phyloP scores from a whole-genome alignment of 2,329 filamentous ascomycete genomes.

The Elsinoe necatrix region DNA sequence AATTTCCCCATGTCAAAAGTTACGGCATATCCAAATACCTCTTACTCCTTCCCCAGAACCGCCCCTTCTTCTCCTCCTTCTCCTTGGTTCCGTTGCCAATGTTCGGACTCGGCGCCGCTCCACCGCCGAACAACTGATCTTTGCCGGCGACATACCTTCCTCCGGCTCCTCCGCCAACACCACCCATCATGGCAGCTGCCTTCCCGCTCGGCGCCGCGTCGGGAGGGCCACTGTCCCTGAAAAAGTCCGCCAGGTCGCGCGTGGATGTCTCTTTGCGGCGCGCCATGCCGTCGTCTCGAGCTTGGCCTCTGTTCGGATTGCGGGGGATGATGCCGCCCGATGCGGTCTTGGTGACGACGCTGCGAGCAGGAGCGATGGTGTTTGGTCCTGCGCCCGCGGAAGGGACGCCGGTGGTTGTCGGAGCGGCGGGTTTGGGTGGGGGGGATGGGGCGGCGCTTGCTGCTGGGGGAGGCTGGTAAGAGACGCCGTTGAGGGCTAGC shows the following conservation, averaged over 20 bases:
- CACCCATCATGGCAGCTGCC: constrained; percentile 21
- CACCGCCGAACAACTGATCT: constrained; percentile 11
- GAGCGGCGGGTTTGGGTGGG: constrained; percentile 15
- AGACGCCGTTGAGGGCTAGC: constrained; percentile 12
- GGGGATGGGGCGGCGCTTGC: neutral
- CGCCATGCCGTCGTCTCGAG: constrained; percentile 23
- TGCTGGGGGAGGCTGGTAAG: constrained; percentile 6
- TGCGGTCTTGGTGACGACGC: constrained; percentile 14
- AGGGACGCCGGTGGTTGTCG: constrained; percentile 18
- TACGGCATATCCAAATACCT: constrained; percentile 23
- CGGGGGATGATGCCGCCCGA: constrained; percentile 17
- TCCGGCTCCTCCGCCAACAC: constrained; percentile 13
- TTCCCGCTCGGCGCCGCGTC: constrained; percentile 18
- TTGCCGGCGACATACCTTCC: neutral
- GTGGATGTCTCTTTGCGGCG: constrained; percentile 25
- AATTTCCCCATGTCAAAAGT: constrained; percentile 9
- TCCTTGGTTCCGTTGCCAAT: constrained; percentile 10
- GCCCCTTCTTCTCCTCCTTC: constrained; percentile 24
- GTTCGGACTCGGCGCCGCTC: constrained; percentile 16
- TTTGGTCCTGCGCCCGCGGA: constrained; percentile 11
- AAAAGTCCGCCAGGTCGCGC: constrained; percentile 37
- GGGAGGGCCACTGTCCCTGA: constrained; percentile 34
- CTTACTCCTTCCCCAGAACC: constrained; percentile 20
- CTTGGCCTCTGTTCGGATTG: constrained; percentile 16
- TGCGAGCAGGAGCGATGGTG: constrained; percentile 22